These are phyloP conservation scores for Saccharomycopsis lassenensis DNA, from an alignment of 805 yeast species.

Conservation along the genomic window DNA sequence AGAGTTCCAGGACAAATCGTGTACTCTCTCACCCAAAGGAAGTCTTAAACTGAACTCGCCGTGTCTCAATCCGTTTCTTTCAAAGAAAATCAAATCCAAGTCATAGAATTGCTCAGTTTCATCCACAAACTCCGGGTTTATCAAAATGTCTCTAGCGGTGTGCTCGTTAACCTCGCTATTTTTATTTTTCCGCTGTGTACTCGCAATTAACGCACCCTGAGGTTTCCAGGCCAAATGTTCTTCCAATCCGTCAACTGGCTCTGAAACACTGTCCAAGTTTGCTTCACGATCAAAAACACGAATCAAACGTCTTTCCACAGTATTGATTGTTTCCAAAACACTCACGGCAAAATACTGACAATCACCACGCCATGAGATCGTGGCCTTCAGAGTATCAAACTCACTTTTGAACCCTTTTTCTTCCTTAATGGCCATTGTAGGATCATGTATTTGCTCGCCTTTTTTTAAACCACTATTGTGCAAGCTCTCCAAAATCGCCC, in stretches of 20 bases:
- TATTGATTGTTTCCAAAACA: conserved; percentile 42
- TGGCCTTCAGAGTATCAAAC: conserved; percentile 37
- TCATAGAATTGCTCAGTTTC: conserved; percentile 34
- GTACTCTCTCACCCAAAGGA: conserved; percentile 37
- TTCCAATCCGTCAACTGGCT: conserved; percentile 79
- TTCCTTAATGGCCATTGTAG: conserved; percentile 67
- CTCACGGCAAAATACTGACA: conserved; percentile 71
- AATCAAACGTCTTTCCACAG: conserved; percentile 55
- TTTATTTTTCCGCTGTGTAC: conserved; percentile 49
- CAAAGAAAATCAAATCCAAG: conserved; percentile 62
- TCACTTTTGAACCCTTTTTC: conserved; percentile 57
- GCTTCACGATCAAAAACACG: conserved; percentile 80
- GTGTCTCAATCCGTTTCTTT: conserved; percentile 85
- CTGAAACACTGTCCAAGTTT: conserved; percentile 67
- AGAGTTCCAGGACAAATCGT: conserved; percentile 64
- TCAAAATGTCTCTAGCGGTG: conserved; percentile 14
- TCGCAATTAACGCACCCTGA: conserved; percentile 76
- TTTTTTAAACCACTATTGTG: conserved; percentile 51
- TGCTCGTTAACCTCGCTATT: conserved; percentile 7
- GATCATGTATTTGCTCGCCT: conserved; percentile 67
- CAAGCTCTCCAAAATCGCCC: conserved; percentile 40
- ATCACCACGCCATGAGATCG: conserved; percentile 92
- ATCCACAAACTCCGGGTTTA: conserved; percentile 29
- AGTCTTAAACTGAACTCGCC: conserved; percentile 71
- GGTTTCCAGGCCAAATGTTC: conserved; percentile 78